Percentiles rank a stretch among this genome's conserved stretches.
phyloP scores from a whole-genome alignment of 257 asterid species.

The Primulina huaijiensis region DNA sequence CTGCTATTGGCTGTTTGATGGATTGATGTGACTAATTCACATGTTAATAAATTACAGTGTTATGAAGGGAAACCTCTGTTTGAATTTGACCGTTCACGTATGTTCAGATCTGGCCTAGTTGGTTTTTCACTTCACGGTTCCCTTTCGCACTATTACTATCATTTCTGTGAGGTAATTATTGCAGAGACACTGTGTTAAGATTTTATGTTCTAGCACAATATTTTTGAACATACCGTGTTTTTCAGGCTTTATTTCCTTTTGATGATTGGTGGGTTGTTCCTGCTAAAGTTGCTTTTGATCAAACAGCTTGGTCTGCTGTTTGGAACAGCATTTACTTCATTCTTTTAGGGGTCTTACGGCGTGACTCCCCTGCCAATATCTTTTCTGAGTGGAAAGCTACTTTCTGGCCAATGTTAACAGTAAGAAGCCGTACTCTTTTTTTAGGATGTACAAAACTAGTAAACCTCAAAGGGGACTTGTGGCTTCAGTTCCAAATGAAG shows the following conservation, averaged over 20 bases:
- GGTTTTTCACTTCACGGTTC: conserved; percentile 85
- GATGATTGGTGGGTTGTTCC: conserved; percentile 97
- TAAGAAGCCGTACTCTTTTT: conserved; percentile 36
- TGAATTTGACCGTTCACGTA: conserved; percentile 67
- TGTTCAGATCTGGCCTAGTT: conserved; percentile 73
- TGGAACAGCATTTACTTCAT: conserved; percentile 84
- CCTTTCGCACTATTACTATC: conserved; percentile 84
- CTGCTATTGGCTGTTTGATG: background rate
- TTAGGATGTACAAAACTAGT: background rate
- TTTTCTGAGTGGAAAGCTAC: conserved; percentile 65
- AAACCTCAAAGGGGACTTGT: background rate
- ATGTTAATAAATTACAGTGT: conserved; percentile 42
- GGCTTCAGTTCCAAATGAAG: background rate
- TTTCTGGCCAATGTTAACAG: conserved; percentile 80
- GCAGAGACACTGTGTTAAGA: background rate
- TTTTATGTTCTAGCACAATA: conserved; percentile 6
- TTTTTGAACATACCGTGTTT: background rate
- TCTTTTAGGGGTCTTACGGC: conserved; percentile 62
- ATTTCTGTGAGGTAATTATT: conserved; percentile 67
- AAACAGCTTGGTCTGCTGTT: conserved; percentile 73
- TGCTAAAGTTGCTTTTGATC: conserved; percentile 76
- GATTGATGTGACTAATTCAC: background rate
- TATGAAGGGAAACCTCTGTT: conserved; percentile 85
- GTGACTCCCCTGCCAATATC: conserved; percentile 63
- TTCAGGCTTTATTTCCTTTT: conserved; percentile 75